Evolutionary conservation across 164 flowering plant species (phyloP), one percentile per base, ranked within the genome.

Genomic region (Akebia trifoliata): DNA sequence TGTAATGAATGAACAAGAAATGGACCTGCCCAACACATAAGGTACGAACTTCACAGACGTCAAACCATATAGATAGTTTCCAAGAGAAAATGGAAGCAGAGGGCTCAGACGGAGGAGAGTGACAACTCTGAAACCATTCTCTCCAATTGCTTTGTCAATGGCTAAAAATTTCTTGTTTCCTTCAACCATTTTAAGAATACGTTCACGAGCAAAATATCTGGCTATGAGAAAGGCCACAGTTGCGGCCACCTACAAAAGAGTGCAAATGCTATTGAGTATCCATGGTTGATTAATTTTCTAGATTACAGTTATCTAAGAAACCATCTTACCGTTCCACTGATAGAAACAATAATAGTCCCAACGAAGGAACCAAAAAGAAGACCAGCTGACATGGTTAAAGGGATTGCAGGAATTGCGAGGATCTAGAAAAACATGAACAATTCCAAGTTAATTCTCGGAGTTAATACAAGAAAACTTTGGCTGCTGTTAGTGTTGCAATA

Each of bases 161-260:
- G 99, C 99, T 65, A 87, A 83, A 69, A 93, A 93, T 57, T 93
- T 93, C 66, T 93, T 90, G 69, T 93, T 93, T 60, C 96, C 97
- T 66, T 90, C 86, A 34, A 93, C 99, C 42, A 93, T 45, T 72
- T 90, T 93, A 62, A 90, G 87, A 65, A 93, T 87, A 2, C 96
- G 88, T n/a, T 93, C 99, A 52, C 97, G 96, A 29, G 99, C 99
- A 77, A 93, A 90, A 81, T 93, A 93, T 83, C 99, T 84, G 50
- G 99, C 99, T 59, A 93, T 90, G 17, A 90, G 78, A 73, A 93
- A 93, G 39, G 99, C 90, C 69, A 87, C 81, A 73, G 92, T 81
- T 40, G 99, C 97, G 26, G 99, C 99, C 59, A 93, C 69, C 99
- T 93, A 82, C 54, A 66, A 80, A 55, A 18, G 24, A 39, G 39